Conservation (phyloP, 2,329 filamentous ascomycete species). For the Fusarium sterilihyphosum region DNA sequence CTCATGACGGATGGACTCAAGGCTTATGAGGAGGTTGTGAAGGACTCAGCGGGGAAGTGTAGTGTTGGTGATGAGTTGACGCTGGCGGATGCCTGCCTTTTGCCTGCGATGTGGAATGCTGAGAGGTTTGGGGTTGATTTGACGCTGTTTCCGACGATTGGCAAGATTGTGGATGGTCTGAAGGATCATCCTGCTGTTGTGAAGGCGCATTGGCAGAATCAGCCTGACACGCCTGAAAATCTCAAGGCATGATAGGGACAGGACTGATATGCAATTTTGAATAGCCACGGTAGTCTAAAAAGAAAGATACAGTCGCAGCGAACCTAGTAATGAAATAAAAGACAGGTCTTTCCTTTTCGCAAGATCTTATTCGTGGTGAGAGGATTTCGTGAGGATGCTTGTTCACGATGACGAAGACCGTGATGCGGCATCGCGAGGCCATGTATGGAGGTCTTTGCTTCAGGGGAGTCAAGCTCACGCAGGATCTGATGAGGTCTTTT, state of each 20-base stretch:
- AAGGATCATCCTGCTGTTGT: constrained; percentile 60
- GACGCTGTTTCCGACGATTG: constrained; percentile 57
- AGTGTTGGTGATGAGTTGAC: constrained; percentile 66
- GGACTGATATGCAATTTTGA: background rate
- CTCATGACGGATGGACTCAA: constrained; percentile 62
- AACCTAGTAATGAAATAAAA: too few species aligned
- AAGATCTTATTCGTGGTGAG: too few species aligned
- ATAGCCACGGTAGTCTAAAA: background rate
- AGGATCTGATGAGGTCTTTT: too few species aligned
- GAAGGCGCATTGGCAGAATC: constrained; percentile 62
- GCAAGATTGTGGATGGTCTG: constrained; percentile 56
- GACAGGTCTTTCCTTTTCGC: too few species aligned
- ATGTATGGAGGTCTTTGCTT: accelerated
- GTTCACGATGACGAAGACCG: too few species aligned
- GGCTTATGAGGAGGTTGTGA: constrained; percentile 62
- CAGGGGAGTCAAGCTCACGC: too few species aligned
- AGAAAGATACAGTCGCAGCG: background rate
- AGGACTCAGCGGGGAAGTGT: constrained; percentile 56
- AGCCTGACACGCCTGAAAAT: constrained; percentile 59
- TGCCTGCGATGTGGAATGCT: constrained; percentile 68
- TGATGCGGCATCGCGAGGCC: too few species aligned
- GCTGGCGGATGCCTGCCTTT: constrained; percentile 66
- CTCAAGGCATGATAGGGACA: constrained; percentile 20
- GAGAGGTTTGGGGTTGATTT: constrained; percentile 65
- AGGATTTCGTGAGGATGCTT: too few species aligned